Percentiles rank a stretch among this genome's conserved stretches.
These are phyloP conservation scores for Paramecium bursaria DNA, from an alignment of 73 alveolate genomes.

Conservation along the genomic window DNA sequence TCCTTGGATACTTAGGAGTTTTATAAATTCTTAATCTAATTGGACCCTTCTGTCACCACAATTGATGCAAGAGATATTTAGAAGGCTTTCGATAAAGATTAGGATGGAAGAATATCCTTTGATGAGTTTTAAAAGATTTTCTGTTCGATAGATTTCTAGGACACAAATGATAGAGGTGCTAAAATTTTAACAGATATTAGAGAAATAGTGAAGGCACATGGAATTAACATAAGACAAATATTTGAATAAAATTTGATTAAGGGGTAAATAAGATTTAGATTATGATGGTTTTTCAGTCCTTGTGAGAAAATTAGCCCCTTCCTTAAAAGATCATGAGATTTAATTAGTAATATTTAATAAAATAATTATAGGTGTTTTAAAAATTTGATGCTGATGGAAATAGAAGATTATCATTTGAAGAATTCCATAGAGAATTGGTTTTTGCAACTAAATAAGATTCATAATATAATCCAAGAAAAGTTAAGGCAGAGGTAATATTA, in stretches of 20 bases:
- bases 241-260: conserved; percentile 11
- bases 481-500: neutral
- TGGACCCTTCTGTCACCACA: conserved; percentile 8
- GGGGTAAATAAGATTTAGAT: conserved; percentile 4
- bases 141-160: conserved; percentile 14
- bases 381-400: too few relatives aligned
- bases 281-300: conserved; percentile 1
- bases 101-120: conserved; percentile 13
- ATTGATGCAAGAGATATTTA: conserved; percentile 5
- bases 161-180: conserved; percentile 23
- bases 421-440: too few relatives aligned
- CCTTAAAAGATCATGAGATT: conserved; percentile 11
- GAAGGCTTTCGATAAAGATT: neutral
- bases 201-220: conserved; percentile 7
- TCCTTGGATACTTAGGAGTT: neutral
- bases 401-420: too few relatives aligned
- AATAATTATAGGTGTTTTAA: too few relatives aligned
- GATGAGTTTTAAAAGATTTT: conserved; percentile 9
- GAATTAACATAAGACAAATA: conserved; percentile 1
- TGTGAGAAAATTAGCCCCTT: conserved; percentile 24
- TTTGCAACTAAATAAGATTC: too few relatives aligned
- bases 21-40: neutral
- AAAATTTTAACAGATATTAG: conserved; percentile 1
- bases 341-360: too few relatives aligned
- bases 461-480: too few relatives aligned